Conservation (phyloP, 2,329 filamentous ascomycete species). For the Xylaria sp. region DNA sequence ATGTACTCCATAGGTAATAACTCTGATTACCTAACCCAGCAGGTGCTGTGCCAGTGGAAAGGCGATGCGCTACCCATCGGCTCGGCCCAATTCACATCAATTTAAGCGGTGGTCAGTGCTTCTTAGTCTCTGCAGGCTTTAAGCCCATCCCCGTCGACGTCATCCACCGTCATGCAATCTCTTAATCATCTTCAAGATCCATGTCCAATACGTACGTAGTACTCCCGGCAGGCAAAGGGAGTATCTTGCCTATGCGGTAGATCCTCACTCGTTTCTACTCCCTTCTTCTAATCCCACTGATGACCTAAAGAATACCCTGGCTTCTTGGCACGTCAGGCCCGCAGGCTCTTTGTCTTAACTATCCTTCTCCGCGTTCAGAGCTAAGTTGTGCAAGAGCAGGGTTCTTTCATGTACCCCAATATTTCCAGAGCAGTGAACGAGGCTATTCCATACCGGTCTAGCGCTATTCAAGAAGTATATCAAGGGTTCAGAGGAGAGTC, state of each 20-base stretch:
- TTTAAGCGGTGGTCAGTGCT: constrained; percentile 27
- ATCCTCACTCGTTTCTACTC: no score
- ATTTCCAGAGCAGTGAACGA: not conserved
- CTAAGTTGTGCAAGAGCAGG: not conserved
- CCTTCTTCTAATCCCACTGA: no score
- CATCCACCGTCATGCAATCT: constrained; percentile 23
- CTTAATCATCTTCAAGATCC: not conserved
- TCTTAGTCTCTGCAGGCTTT: constrained; percentile 6
- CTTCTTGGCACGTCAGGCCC: not conserved
- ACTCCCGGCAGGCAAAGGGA: not conserved
- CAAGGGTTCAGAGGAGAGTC: not conserved
- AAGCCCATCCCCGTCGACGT: constrained; percentile 25
- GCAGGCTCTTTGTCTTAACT: not conserved
- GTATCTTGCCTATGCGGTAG: not conserved
- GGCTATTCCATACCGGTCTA: not conserved
- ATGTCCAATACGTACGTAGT: not conserved
- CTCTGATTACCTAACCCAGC: no score
- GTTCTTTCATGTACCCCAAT: not conserved
- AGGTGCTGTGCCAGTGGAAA: no score
- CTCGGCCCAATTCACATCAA: not conserved
- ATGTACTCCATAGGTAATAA: no score
- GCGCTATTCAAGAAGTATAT: not conserved
- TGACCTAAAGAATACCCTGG: no score
- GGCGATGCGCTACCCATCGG: no score
- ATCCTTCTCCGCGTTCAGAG: not conserved